Percentiles rank a stretch among this genome's conserved stretches.
These are phyloP conservation scores for Nigrograna mackinnonii DNA, from an alignment of 2,329 filamentous ascomycete genomes.

Conservation along the genomic window DNA sequence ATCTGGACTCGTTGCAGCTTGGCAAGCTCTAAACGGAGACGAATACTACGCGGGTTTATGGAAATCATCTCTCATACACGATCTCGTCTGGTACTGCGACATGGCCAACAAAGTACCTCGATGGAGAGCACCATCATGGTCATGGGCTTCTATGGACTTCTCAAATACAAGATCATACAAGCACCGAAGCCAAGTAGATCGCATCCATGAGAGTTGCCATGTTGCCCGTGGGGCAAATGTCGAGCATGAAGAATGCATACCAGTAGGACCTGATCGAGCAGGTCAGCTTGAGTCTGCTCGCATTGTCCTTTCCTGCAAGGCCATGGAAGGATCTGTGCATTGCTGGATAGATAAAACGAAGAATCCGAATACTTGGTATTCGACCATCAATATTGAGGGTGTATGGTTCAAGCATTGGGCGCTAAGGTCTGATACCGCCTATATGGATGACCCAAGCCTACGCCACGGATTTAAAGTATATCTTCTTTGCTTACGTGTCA, in stretches of 20 bases:
- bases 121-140: conserved; percentile 14
- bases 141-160: conserved; percentile 11
- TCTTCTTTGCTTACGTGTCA: not conserved
- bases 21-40: not conserved
- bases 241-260: not conserved
- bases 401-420: too few relatives aligned
- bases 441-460: not conserved
- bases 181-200: not conserved
- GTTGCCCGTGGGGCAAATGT: not conserved
- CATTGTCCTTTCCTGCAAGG: not conserved
- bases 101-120: not conserved
- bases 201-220: not conserved
- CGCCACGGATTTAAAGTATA: not conserved
- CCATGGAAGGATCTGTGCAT: not conserved
- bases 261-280: not conserved
- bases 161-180: not conserved
- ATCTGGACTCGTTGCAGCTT: conserved; percentile 2
- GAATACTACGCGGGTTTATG: conserved; percentile 14
- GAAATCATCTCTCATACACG: conserved; percentile 6
- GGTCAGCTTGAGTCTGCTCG: not conserved
- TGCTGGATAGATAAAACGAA: not conserved
- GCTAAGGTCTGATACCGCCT: too few relatives aligned
- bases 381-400: not conserved
- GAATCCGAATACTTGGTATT: not conserved
- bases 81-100: conserved; percentile 6